Evolutionary conservation across 2,329 filamentous ascomycete species (phyloP).

Genomic region (Diaporthe amygdali): DNA sequence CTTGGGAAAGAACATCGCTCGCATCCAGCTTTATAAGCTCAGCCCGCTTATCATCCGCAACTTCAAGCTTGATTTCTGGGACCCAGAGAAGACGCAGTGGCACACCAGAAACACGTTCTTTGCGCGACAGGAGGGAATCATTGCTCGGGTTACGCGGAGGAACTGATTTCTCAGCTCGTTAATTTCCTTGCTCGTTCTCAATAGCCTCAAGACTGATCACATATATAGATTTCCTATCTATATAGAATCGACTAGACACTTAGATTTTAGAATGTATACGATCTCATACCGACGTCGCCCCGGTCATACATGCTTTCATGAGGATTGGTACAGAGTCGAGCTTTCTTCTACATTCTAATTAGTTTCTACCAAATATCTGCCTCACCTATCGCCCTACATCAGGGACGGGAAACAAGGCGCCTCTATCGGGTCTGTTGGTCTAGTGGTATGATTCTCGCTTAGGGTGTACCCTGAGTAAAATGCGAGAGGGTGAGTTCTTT

Average conservation of each 20-base stretch:
- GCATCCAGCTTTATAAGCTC: slow-evolving; percentile 8
- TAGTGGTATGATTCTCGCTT: slow-evolving; percentile 77
- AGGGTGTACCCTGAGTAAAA: slow-evolving; percentile 52
- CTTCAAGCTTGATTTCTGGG: slow-evolving; percentile 2
- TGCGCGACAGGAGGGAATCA: not conserved
- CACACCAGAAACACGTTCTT: slow-evolving; percentile 1
- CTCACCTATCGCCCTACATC: too few species aligned
- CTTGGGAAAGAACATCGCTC: slow-evolving; percentile 8
- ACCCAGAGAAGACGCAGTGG: not conserved
- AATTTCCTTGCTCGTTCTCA: not conserved
- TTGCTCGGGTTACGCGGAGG: not conserved
- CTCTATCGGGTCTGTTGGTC: slow-evolving; percentile 54
- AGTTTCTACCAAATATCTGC: too few species aligned
- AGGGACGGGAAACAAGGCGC: too few species aligned
- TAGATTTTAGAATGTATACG: not conserved
- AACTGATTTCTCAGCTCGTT: not conserved
- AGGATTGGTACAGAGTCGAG: too few species aligned
- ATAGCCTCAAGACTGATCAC: not conserved
- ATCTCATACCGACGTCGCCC: too few species aligned
- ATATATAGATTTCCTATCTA: not conserved
- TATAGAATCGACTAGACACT: not conserved
- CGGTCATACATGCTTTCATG: too few species aligned
- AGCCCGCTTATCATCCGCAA: not conserved
- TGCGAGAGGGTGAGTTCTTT: slow-evolving; percentile 47
- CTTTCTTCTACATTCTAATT: too few species aligned